Base-by-base conservation (phyloP, 2,329 filamentous ascomycete species). In the Emergomyces pasteurianus region DNA sequence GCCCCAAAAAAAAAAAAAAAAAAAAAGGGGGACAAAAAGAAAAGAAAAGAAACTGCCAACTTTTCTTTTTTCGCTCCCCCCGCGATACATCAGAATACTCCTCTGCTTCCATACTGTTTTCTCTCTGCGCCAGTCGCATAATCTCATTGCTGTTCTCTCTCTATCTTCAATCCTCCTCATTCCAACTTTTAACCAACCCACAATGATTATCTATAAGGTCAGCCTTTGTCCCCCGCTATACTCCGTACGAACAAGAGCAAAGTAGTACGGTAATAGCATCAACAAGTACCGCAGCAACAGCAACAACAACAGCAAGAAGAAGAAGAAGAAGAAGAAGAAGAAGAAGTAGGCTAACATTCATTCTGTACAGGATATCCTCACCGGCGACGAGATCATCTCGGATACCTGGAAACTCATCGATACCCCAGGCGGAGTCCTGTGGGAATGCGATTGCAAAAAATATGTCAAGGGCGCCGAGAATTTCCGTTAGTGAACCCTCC, bases 381-480 rank as follows among this genome's bases (percentile, higher is more conserved):
- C 85, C 78, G 89, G 81, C 67, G 92, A 96, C 80, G 94, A 99
- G 87, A 84, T 99, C 77, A 86, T 97, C 86, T 95, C 94, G 73
- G 92, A 97, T 81, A 94, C 89, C 69, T 96, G 87, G 81, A 82
- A 91, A 69, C 77, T 95, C 74, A 90, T 89, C 81, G 81, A 88
- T 76, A 74, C 92, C 65, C 43, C 57, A 23, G 89, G 92, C 76
- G 86, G 84, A 68, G 81, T 89, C 68, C 86, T 88, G 71, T 97
- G 89, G 80, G 92, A 97, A 82, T 87, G 87, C 74, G 88, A 99
- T 80, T 96, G 92, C 80, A 81, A 83, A 75, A 95, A 92, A 86
- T 91, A 96, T 79, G 85, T 84, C 63, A 81, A 92, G 77, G 90
- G 86, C 66, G 84, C 77, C 66, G 85, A 92, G 73, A 77, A 83